phyloP scores from a whole-genome alignment of 805 yeast species.

The Saturnispora serradocipensis region DNA sequence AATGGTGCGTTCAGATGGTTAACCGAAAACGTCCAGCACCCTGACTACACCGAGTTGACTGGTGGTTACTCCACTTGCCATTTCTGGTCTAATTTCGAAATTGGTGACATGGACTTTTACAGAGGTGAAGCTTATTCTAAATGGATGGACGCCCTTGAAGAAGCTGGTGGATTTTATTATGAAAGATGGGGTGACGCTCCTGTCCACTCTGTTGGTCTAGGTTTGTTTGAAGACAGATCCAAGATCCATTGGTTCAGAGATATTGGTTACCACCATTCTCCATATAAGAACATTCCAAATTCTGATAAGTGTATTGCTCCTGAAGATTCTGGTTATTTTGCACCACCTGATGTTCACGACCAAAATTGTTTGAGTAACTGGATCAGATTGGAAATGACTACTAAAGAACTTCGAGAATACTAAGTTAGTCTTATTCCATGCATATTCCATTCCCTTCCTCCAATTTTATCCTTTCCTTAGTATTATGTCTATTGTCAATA shows the following conservation, averaged over 20 bases:
- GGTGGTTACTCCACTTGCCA: conserved; percentile 56
- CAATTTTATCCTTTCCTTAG: not conserved
- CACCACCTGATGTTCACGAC: conserved; percentile 26
- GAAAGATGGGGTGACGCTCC: conserved; percentile 96
- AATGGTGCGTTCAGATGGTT: conserved; percentile 52
- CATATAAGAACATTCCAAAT: conserved; percentile 75
- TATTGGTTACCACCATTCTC: conserved; percentile 68
- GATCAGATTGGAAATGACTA: conserved; percentile 30
- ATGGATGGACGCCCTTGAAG: conserved; percentile 60
- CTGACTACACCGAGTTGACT: conserved; percentile 32
- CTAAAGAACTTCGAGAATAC: conserved; percentile 26
- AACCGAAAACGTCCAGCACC: conserved; percentile 43
- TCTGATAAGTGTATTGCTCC: conserved; percentile 37
- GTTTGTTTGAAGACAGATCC: conserved; percentile 60
- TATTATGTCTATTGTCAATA: not conserved
- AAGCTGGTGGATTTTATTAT: conserved; percentile 75
- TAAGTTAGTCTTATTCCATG: conserved; percentile 2
- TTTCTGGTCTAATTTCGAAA: conserved; percentile 86
- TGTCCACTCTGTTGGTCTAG: conserved; percentile 70
- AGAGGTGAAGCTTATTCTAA: conserved; percentile 58
- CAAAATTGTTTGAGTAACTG: conserved; percentile 30
- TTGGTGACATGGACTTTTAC: conserved; percentile 75
- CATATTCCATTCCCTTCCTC: not conserved
- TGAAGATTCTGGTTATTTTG: conserved; percentile 27
- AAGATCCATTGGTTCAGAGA: conserved; percentile 82